Conservation (phyloP, 2,329 filamentous ascomycete genomes). For the Neonectria hederae region DNA sequence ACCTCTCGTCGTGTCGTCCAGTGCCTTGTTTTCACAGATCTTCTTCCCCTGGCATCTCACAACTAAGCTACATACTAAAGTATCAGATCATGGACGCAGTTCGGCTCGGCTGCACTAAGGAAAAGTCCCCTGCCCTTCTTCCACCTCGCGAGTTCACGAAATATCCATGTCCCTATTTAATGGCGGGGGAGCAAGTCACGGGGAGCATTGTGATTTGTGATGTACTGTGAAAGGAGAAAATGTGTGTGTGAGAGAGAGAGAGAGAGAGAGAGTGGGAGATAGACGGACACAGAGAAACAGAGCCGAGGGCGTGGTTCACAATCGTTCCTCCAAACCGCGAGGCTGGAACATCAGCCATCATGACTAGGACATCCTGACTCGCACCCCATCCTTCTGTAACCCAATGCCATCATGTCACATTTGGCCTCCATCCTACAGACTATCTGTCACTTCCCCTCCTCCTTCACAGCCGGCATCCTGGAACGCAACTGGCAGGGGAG, state of each 20-base stretch:
- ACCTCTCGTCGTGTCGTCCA: not conserved
- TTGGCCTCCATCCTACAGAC: constrained; percentile 1
- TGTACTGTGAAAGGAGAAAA: not conserved
- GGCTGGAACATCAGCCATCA: not conserved
- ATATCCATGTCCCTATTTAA: not conserved
- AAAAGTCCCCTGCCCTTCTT: not conserved
- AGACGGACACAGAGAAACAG: not conserved
- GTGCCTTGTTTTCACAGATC: not conserved
- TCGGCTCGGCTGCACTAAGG: not conserved
- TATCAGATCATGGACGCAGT: not conserved
- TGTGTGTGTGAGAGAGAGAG: not conserved
- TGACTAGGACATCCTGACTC: not conserved
- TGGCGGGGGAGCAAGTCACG: not conserved
- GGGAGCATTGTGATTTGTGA: not conserved
- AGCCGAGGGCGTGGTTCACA: not conserved
- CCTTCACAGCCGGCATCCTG: too few relatives aligned
- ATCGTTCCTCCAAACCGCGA: not conserved
- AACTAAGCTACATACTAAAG: not conserved
- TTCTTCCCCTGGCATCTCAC: not conserved
- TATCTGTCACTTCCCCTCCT: not conserved
- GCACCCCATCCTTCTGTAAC: not conserved
- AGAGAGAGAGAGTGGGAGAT: not conserved
- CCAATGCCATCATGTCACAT: not conserved
- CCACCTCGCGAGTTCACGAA: not conserved
- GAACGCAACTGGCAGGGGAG: not conserved